Evolutionary conservation across 495 filamentous ascomycete genomes (phyloP).

Genomic region (Extremus antarcticus): DNA sequence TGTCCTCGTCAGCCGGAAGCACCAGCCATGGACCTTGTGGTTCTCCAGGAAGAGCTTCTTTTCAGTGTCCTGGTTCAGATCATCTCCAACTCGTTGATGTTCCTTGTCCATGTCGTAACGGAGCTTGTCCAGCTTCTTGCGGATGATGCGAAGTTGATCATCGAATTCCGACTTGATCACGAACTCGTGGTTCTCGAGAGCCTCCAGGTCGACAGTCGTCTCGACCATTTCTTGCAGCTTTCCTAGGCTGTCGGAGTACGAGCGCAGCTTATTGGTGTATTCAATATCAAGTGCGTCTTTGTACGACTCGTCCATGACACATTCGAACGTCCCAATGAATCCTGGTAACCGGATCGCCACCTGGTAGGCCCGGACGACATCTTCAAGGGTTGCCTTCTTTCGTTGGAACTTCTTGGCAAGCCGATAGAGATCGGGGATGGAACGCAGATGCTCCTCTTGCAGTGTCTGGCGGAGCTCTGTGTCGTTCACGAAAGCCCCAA

Average conservation of each 20-base stretch:
- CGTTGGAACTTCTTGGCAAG: conserved; percentile 90
- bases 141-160: conserved; percentile 73
- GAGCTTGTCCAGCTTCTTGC: conserved; percentile 80
- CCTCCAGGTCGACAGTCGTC: conserved; percentile 92
- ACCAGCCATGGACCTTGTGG: conserved; percentile 91
- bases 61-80: conserved; percentile 85
- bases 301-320: conserved; percentile 91
- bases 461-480: conserved; percentile 92
- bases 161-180: conserved; percentile 99
- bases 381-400: conserved; percentile 80
- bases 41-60: conserved; percentile 99
- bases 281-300: conserved; percentile 75
- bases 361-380: conserved; percentile 92
- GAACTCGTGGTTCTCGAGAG: conserved; percentile 93
- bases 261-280: conserved; percentile 71
- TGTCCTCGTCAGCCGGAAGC: conserved; percentile 83
- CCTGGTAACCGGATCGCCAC: conserved; percentile 84
- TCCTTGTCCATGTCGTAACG: conserved; percentile 75
- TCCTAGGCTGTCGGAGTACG: conserved; percentile 64
- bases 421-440: conserved; percentile 89
- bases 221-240: conserved; percentile 98
- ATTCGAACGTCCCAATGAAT: conserved; percentile 79
- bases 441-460: conserved; percentile 92
- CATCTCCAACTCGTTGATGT: conserved; percentile 61
- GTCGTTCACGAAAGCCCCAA: conserved; percentile 88